phyloP scores from a whole-genome alignment of 2,329 filamentous ascomycete species.

The Neurospora crassa region DNA sequence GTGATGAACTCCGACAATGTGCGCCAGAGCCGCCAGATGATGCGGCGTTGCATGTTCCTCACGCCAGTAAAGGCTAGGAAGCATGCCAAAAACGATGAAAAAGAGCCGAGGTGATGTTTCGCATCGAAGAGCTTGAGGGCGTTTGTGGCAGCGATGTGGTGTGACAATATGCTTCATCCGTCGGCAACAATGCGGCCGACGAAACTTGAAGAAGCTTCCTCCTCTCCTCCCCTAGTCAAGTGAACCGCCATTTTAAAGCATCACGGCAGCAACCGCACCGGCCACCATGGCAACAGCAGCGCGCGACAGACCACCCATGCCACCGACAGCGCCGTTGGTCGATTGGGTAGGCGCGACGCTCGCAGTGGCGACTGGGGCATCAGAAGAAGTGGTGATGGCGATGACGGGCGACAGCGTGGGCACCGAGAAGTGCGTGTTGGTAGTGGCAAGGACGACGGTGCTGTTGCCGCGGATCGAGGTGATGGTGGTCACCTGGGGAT shows the following conservation, averaged over 20 bases:
- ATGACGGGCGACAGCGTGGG: constrained; percentile 17
- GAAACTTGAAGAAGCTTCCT: neutral
- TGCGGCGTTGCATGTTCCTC: neutral
- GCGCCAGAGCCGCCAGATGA: neutral
- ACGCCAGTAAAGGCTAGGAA: neutral
- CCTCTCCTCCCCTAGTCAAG: neutral
- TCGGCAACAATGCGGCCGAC: neutral
- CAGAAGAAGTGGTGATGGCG: constrained; percentile 18
- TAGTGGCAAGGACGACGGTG: constrained; percentile 15
- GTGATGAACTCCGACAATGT: neutral
- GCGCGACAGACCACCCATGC: constrained; percentile 17
- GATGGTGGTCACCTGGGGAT: constrained; percentile 26
- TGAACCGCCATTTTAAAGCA: constrained; percentile 33
- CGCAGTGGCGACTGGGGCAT: constrained; percentile 26
- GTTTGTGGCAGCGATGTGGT: constrained; percentile 7
- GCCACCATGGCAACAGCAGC: constrained; percentile 39
- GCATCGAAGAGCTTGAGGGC: constrained; percentile 21
- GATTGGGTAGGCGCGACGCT: constrained; percentile 27
- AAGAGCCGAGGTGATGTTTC: constrained; percentile 21
- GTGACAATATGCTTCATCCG: neutral
- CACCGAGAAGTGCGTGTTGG: constrained; percentile 19
- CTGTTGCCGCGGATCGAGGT: constrained; percentile 27
- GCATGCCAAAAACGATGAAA: constrained; percentile 12
- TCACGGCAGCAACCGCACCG: constrained; percentile 38
- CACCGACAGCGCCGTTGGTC: constrained; percentile 29